phyloP scores from a whole-genome alignment of 257 asterid species.

The Solanum ahanhuiri region DNA sequence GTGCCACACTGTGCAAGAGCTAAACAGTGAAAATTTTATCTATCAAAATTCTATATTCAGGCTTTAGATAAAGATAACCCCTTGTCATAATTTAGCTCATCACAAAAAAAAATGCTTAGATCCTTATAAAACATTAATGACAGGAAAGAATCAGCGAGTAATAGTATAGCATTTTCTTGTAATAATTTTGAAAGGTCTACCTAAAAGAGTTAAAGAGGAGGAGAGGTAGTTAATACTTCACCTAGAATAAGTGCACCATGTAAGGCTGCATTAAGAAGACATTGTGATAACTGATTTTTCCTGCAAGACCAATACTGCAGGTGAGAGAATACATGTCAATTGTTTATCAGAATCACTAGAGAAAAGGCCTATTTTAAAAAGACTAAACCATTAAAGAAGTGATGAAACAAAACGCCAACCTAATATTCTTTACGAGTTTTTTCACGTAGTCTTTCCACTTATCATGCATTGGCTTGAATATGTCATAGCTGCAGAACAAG shows the following conservation, averaged over 20 bases:
- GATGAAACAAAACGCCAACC: neutral
- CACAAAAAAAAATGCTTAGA: neutral
- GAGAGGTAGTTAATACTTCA: neutral
- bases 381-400: neutral
- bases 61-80: neutral
- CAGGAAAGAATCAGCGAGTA: neutral
- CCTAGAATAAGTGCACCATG: conserved; percentile 43
- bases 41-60: neutral
- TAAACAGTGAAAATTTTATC: neutral
- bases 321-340: neutral
- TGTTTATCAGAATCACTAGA: neutral
- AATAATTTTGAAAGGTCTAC: neutral
- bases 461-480: conserved; percentile 56
- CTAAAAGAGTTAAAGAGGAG: neutral
- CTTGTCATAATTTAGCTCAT: neutral
- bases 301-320: conserved; percentile 33
- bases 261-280: conserved; percentile 63
- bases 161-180: neutral
- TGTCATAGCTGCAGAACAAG: conserved; percentile 41
- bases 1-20: neutral
- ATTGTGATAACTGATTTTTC: conserved; percentile 69
- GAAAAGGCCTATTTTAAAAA: neutral
- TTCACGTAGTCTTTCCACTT: neutral
- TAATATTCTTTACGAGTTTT: neutral
- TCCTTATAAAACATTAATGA: too few relatives aligned